A percentile compares a stretch with the other conserved stretches of the same genome.
These are phyloP conservation scores for Bremia lactucae DNA, from an alignment of 352 stramenopile genomes.

Conservation along the genomic window DNA sequence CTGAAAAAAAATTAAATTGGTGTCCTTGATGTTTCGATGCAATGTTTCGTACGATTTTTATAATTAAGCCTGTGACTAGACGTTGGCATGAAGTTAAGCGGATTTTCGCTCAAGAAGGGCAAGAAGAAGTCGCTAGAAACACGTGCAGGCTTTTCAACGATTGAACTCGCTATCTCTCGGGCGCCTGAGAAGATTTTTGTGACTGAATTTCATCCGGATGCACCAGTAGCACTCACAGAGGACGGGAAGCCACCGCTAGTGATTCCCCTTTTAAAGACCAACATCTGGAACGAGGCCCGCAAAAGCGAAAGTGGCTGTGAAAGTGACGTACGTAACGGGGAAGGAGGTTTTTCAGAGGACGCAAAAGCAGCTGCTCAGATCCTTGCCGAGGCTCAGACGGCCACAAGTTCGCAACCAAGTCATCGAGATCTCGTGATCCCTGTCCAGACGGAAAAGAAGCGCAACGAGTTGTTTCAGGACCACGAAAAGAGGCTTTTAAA, in stretches of 20 bases:
- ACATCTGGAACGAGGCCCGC: conserved; percentile 27
- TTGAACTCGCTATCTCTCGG: conserved; percentile 1
- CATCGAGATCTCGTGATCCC: conserved; percentile 45
- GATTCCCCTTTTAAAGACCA: conserved; percentile 60
- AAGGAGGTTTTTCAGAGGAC: conserved; percentile 13
- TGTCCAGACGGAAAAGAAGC: conserved; percentile 17
- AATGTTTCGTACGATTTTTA: no score
- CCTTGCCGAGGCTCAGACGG: conserved; percentile 24
- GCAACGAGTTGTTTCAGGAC: conserved; percentile 30
- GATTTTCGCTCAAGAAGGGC: conserved; percentile 66
- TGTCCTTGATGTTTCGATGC: no score
- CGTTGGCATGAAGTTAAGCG: conserved; percentile 61
- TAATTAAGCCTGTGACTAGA: no score
- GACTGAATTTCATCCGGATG: conserved; percentile 54
- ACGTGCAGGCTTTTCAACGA: conserved; percentile 19
- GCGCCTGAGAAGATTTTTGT: conserved; percentile 49
- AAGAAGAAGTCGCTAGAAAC: conserved; percentile 27
- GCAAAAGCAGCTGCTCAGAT: conserved; percentile 30
- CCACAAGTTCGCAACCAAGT: not conserved
- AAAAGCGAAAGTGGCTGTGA: not conserved
- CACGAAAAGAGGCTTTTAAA: conserved; percentile 7
- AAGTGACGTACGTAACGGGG: not conserved
- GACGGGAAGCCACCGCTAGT: conserved; percentile 35
- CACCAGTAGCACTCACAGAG: conserved; percentile 18
- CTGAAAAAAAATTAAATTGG: no score